Base-by-base conservation (phyloP, 2,329 filamentous ascomycete species). In the Colletotrichum acutatum region DNA sequence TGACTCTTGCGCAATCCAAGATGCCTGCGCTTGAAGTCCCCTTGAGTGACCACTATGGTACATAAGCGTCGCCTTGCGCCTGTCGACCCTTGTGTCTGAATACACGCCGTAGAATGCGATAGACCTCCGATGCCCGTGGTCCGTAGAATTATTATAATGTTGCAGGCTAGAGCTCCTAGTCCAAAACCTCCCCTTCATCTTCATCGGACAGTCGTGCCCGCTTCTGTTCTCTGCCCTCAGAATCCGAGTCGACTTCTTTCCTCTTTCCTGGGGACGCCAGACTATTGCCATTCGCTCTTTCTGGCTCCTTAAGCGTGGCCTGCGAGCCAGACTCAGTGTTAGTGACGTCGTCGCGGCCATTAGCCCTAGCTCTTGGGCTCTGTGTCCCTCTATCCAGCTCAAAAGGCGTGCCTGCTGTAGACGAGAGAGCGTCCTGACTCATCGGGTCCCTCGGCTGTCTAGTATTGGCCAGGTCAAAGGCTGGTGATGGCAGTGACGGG, bases 381-480 rank as follows among this genome's bases (percentile, higher is more conserved):
- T 85, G 86, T 30, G 87, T 89, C 16, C 81, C 83, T 57, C 86
- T 83, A 37, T 89, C 87, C 12, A 82, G 80, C 57, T 85, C 83
- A 75, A 84, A 81, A 0, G 87, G 86, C 1, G 88, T 89, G 37
- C 84, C 86, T 30, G 85, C 85, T 24, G 83, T 83, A 64, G 86
- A 88, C 3, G 86, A 87, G n/a, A 82, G 78, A 16, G 81, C 83
- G 7, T 86, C 84, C 65, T 85, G 84, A 75, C 84, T 85, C 52
- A 82, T 77, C 4, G 78, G 78, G 69, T 88, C 85, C 5, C 84
- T 85, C 59, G 86, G 84, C 34, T 89, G 83, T 61, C 89, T 83
- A 3, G 89, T 90, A 68, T 84, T 87, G 77, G 90, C 88, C 56
- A 91, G 83, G 72, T 85, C 84, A 76, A 90, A 91, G 9, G 85